These are phyloP conservation scores for Nemania serpens DNA, from an alignment of 2,329 filamentous ascomycete genomes.

Conservation along the genomic window DNA sequence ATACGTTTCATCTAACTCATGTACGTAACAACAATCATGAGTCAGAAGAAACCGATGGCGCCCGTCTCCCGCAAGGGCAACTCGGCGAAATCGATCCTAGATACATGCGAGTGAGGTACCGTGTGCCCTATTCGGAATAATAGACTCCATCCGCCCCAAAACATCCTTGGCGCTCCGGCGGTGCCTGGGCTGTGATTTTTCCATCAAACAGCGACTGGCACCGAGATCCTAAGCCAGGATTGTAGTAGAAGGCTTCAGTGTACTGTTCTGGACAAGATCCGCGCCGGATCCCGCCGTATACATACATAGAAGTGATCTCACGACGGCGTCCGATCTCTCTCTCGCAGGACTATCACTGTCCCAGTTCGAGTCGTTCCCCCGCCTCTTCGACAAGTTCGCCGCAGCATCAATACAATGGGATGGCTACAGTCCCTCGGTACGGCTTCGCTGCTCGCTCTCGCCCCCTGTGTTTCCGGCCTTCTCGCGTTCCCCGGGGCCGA, in stretches of 20 bases:
- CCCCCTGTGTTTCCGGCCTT: slow-evolving; percentile 20
- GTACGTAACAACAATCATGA: not conserved
- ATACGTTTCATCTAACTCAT: too few species aligned
- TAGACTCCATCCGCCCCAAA: slow-evolving; percentile 22
- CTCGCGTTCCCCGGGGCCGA: slow-evolving; percentile 55
- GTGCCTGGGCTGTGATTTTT: slow-evolving; percentile 13
- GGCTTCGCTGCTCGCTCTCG: slow-evolving; percentile 20
- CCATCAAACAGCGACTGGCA: slow-evolving; percentile 24
- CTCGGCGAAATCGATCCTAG: not conserved
- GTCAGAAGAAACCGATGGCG: not conserved
- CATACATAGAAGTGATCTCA: not conserved
- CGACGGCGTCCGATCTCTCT: not conserved
- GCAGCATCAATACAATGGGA: slow-evolving; percentile 23
- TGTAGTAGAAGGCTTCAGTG: not conserved
- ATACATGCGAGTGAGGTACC: not conserved
- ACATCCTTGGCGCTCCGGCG: slow-evolving; percentile 14
- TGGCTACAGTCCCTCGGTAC: slow-evolving; percentile 20
- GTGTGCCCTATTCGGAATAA: slow-evolving; percentile 19
- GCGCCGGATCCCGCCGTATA: not conserved
- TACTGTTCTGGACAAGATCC: not conserved
- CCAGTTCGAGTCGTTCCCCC: not conserved
- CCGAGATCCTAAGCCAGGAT: not conserved
- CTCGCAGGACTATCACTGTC: not conserved
- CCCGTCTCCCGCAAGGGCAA: not conserved
- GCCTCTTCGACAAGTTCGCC: not conserved